phyloP scores from a whole-genome alignment of 352 stramenopile species.

The Pythium aquatile region DNA sequence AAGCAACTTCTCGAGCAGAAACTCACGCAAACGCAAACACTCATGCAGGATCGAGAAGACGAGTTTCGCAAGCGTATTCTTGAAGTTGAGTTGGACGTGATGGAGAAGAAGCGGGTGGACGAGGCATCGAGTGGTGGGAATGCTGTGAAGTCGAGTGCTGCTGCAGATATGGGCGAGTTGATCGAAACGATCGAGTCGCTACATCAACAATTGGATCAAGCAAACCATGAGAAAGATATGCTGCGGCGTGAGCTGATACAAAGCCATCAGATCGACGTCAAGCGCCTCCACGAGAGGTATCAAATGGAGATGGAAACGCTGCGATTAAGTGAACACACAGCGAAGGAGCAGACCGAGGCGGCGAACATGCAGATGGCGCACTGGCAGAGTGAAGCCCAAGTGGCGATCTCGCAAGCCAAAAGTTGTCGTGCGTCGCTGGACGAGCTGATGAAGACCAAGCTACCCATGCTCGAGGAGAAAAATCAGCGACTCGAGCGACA shows the following conservation, averaged over 20 bases:
- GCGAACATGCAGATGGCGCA: constrained; percentile 45
- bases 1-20: constrained; percentile 46
- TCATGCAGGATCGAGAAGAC: constrained; percentile 59
- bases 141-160: constrained; percentile 10
- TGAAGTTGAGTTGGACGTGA: constrained; percentile 39
- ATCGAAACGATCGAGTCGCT: constrained; percentile 78
- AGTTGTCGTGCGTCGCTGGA: constrained; percentile 46
- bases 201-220: constrained; percentile 54
- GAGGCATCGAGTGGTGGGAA: not conserved
- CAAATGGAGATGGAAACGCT: constrained; percentile 65
- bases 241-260: constrained; percentile 36
- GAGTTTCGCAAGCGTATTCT: constrained; percentile 51
- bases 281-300: constrained; percentile 63
- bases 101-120: constrained; percentile 11
- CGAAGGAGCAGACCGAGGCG: constrained; percentile 54
- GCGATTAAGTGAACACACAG: constrained; percentile 56
- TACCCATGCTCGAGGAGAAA: constrained; percentile 61
- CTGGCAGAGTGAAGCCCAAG: constrained; percentile 52
- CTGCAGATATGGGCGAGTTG: constrained; percentile 44
- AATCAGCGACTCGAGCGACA: constrained; percentile 61
- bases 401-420: constrained; percentile 51
- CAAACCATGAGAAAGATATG: constrained; percentile 39
- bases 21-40: constrained; percentile 35
- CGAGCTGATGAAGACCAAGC: constrained; percentile 47
- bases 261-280: constrained; percentile 51